These are phyloP conservation scores for Elaeagnus macrophylla DNA, from an alignment of 306 rosid species.

Conservation along the genomic window DNA sequence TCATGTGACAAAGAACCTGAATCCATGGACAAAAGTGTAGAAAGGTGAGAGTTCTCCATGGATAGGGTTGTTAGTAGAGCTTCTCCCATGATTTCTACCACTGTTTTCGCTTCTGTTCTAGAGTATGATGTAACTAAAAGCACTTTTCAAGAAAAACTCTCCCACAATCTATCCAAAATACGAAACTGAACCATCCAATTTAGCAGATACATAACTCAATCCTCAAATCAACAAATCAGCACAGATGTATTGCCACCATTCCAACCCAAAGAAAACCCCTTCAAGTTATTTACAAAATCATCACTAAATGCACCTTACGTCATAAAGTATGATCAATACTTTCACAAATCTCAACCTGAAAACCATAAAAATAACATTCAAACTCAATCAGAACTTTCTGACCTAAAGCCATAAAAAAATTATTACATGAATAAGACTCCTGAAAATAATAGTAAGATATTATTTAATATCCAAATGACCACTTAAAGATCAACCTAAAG, in stretches of 20 bases:
- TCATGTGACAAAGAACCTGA: constrained; percentile 28
- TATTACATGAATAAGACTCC: too few species aligned
- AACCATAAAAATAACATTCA: constrained; percentile 3
- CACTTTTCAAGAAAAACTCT: too few species aligned
- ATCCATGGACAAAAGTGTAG: constrained; percentile 30
- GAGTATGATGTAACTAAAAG: too few species aligned
- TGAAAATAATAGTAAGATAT: too few species aligned
- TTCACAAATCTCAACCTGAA: constrained; percentile 20
- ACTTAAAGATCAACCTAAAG: too few species aligned
- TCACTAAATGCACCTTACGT: constrained; percentile 13
- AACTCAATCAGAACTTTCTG: constrained; percentile 5
- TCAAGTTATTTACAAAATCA: constrained; percentile 10
- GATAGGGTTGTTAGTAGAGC: constrained; percentile 28
- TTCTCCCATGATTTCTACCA: constrained; percentile 19
- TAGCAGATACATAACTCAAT: constrained; percentile 6
- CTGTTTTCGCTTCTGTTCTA: too few species aligned
- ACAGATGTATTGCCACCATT: not conserved
- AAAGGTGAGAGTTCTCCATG: constrained; percentile 33
- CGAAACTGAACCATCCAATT: too few species aligned
- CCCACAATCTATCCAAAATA: too few species aligned
- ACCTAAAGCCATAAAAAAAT: not conserved
- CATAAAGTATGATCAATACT: constrained; percentile 1
- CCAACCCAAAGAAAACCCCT: constrained; percentile 6
- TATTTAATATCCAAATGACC: too few species aligned
- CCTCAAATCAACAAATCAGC: constrained; percentile 3